phyloP scores from a whole-genome alignment of 2,329 filamentous ascomycete genomes.

The Sporothrix schenckii region DNA sequence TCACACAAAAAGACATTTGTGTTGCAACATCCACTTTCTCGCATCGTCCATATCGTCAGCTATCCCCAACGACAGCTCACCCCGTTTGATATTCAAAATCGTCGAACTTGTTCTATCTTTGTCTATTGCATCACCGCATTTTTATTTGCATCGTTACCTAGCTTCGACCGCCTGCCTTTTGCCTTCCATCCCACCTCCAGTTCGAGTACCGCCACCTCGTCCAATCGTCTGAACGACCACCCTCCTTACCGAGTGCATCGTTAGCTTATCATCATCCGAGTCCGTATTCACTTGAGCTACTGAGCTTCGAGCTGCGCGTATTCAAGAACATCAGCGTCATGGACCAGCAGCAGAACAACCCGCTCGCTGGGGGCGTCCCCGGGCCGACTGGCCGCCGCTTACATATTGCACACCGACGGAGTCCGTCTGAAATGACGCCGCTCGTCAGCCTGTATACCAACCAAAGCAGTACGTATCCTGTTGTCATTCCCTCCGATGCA shows the following conservation, averaged over 20 bases:
- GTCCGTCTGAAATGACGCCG: slow-evolving; percentile 94
- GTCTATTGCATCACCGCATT: background rate
- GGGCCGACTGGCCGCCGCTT: slow-evolving; percentile 85
- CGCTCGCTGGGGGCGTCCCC: slow-evolving; percentile 55
- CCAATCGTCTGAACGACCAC: background rate
- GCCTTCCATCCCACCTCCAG: background rate
- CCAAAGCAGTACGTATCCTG: slow-evolving; percentile 56
- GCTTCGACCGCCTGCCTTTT: background rate
- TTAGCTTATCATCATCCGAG: background rate
- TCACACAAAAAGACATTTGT: background rate
- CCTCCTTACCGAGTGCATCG: slow-evolving; percentile 4
- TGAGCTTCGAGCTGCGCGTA: background rate
- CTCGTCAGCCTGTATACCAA: slow-evolving; percentile 88
- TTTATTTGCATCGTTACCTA: background rate
- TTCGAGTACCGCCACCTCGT: background rate
- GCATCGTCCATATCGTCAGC: background rate
- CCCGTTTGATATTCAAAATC: background rate
- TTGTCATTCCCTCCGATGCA: background rate
- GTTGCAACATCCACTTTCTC: background rate
- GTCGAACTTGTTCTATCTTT: background rate
- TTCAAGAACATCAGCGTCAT: slow-evolving; percentile 49
- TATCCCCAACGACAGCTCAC: background rate
- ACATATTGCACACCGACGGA: slow-evolving; percentile 95
- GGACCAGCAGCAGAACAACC: slow-evolving; percentile 63
- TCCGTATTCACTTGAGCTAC: background rate